Base-by-base conservation (phyloP, 352 stramenopile genomes). In the Achlya hypogyna region DNA sequence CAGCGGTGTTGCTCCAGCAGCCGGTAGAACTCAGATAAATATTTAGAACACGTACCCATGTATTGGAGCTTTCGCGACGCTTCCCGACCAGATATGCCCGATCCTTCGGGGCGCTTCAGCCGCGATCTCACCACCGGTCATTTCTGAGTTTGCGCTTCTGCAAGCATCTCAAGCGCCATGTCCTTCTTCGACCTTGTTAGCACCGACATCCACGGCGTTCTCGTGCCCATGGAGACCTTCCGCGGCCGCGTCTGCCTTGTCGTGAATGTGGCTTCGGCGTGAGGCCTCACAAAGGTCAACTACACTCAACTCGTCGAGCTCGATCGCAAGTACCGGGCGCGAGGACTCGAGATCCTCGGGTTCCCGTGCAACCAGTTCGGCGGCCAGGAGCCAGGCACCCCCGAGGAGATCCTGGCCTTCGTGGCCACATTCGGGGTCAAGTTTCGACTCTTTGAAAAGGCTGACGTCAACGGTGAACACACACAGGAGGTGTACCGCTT, bases 281-380 rank as follows among this genome's bases (percentile, higher is more conserved):
- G 81, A 38, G 78, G 79, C 1, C 70, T 87, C 40, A 87, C 79
- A 25, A 69, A 84, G 51, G 59, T 66, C 27, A 75, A 88, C 34
- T 89, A 96, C 75, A 73, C 75, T 60, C 80, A 96, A 73, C 78
- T 96, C 20, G 72, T 63, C 9, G 67, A 87, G 38, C 62, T 96
- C 4, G 75, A 72, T n/a, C 66, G 76, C 14, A 84, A 85, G 54
- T 91, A 85, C 62, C 51, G 71, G 20, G 64, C 74, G 1, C 62
- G 78, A 9, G 76, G 75, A 16, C 67, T 84, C 20, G 51, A 59
- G 16, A 62, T 84, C 28, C 40, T 84, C 1, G 76, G 60, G 10
- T 81, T 84, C 62, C 76, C 77, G 18, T 78, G 72, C 53, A 82
- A 86, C 56, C 76, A 86, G 51, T 88, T 87, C 66, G 73, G 38